Conservation (phyloP, 495 filamentous ascomycete genomes). For the Penicillium argentinense region DNA sequence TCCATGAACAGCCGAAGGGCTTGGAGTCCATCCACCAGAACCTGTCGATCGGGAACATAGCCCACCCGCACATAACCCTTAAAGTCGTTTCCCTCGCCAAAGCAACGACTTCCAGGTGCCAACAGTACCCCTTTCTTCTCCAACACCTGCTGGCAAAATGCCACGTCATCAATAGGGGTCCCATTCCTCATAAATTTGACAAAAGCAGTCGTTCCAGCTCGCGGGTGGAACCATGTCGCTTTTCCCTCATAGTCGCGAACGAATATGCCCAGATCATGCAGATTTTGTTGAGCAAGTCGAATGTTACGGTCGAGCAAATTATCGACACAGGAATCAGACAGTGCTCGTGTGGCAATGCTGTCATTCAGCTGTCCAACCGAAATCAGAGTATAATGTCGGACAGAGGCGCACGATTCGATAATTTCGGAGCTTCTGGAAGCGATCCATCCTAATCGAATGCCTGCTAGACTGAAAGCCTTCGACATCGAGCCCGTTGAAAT, state of each 20-base stretch:
- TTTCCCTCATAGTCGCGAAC: conserved; percentile 53
- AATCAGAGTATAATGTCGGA: conserved; percentile 86
- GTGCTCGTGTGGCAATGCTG: conserved; percentile 69
- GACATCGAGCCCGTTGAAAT: conserved; percentile 82
- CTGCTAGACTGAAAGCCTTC: conserved; percentile 82
- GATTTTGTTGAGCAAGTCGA: conserved; percentile 65
- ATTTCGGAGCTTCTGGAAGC: conserved; percentile 61
- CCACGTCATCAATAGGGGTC: conserved; percentile 64
- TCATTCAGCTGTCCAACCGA: conserved; percentile 81
- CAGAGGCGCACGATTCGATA: conserved; percentile 60
- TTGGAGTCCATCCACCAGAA: conserved; percentile 64
- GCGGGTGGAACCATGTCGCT: conserved; percentile 70
- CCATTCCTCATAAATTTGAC: conserved; percentile 64
- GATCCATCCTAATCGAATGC: conserved; percentile 81
- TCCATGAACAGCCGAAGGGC: conserved; percentile 61
- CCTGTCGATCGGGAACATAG: conserved; percentile 66
- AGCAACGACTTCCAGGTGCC: conserved; percentile 71
- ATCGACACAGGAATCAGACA: conserved; percentile 59
- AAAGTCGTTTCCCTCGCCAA: conserved; percentile 68
- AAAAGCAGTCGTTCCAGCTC: conserved; percentile 80
- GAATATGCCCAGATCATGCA: conserved; percentile 64
- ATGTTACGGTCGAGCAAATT: conserved; percentile 66
- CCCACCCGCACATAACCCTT: conserved; percentile 76
- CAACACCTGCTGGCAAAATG: conserved; percentile 66
- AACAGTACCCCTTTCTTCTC: conserved; percentile 74